Percentiles rank a stretch among this genome's conserved stretches.
Conservation (phyloP, 352 stramenopile genomes). For the Salisapilia sapeloensis region DNA sequence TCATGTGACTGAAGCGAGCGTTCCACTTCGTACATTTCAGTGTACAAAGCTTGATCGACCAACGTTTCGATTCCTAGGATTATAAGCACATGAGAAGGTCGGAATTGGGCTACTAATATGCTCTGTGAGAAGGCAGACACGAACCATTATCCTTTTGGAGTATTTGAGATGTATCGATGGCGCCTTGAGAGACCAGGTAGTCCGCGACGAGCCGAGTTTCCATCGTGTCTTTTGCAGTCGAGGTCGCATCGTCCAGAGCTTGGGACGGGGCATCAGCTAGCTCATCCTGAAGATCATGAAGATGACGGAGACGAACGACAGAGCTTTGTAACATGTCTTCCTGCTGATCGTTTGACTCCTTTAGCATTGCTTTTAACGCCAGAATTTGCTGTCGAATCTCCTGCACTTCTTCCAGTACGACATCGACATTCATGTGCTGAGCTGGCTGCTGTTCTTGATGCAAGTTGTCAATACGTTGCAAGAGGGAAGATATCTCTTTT, state of each 20-base stretch:
- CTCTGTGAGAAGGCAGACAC: neutral
- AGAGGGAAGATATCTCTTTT: constrained; percentile 30
- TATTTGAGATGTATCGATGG: constrained; percentile 46
- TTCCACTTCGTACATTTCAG: constrained; percentile 31
- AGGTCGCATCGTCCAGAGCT: constrained; percentile 1
- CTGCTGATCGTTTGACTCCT: constrained; percentile 23
- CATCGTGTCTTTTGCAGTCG: constrained; percentile 7
- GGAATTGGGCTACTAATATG: neutral
- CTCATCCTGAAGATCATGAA: constrained; percentile 15
- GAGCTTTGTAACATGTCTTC: constrained; percentile 37
- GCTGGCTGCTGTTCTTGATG: constrained; percentile 34
- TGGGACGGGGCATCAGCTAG: constrained; percentile 1
- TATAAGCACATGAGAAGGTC: constrained; percentile 1
- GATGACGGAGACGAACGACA: constrained; percentile 17
- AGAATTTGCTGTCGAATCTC: constrained; percentile 23
- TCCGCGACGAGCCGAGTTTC: constrained; percentile 48
- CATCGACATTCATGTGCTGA: constrained; percentile 39
- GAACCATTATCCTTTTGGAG: constrained; percentile 38
- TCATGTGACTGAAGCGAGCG: constrained; percentile 30
- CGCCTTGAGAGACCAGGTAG: constrained; percentile 52
- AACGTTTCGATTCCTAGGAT: constrained; percentile 29
- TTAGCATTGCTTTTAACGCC: constrained; percentile 23
- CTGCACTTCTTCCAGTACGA: constrained; percentile 25
- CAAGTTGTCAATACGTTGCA: constrained; percentile 25
- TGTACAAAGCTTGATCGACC: constrained; percentile 43